These are phyloP conservation scores for Malassezia sympodialis DNA, from an alignment of 1,284 basidiomycete species.

Conservation along the genomic window DNA sequence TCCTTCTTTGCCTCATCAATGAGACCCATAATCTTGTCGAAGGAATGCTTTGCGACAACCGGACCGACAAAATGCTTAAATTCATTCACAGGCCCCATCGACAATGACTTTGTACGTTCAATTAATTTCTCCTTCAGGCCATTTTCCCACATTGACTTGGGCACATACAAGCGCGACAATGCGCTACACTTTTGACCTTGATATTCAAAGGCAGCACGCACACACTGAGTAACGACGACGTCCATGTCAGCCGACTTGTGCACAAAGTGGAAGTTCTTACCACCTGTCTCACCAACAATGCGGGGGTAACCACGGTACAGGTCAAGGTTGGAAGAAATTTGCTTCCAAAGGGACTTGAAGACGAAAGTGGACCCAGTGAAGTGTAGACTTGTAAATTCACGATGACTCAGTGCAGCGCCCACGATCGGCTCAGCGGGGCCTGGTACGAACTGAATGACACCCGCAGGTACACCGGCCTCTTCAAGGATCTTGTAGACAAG, in stretches of 20 bases:
- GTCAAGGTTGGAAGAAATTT: constrained; percentile 71
- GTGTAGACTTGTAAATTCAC: constrained; percentile 76
- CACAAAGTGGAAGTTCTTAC: constrained; percentile 95
- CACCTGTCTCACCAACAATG: constrained; percentile 83
- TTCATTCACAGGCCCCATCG: constrained; percentile 67
- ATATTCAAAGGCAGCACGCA: constrained; percentile 90
- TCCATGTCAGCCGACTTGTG: constrained; percentile 76
- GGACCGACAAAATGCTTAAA: constrained; percentile 86
- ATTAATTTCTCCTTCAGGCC: constrained; percentile 77
- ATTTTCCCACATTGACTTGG: constrained; percentile 70
- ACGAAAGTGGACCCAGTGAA: constrained; percentile 94
- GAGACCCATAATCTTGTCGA: constrained; percentile 75
- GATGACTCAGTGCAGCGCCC: constrained; percentile 56
- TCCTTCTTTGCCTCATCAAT: constrained; percentile 78
- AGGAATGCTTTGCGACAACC: constrained; percentile 78
- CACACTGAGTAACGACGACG: constrained; percentile 77
- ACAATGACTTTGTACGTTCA: constrained; percentile 68
- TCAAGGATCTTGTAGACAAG: constrained; percentile 78
- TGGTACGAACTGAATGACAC: constrained; percentile 94
- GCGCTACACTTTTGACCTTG: constrained; percentile 98
- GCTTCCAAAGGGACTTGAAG: constrained; percentile 82
- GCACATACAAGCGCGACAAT: constrained; percentile 79
- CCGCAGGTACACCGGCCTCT: constrained; percentile 85
- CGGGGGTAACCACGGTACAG: constrained; percentile 70
- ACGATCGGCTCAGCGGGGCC: constrained; percentile 43